These are phyloP conservation scores for Penicillium sumatraense DNA, from an alignment of 2,329 filamentous ascomycete genomes.

Conservation along the genomic window DNA sequence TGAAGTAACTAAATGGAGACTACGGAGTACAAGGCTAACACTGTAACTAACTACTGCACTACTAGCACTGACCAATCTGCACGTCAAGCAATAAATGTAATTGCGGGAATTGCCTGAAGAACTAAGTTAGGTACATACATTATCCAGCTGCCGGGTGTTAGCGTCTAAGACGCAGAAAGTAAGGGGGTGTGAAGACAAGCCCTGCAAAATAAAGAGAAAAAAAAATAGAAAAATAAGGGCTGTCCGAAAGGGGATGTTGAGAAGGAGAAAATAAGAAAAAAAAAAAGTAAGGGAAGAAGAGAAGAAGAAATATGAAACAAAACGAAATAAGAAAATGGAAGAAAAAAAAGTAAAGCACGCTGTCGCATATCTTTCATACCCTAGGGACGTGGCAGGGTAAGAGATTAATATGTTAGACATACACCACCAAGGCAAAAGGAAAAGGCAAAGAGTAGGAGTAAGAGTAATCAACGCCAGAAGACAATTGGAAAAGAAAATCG, in stretches of 20 bases:
- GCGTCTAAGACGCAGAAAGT: conserved; percentile 31
- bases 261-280: conserved; percentile 20
- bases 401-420: conserved; percentile 31
- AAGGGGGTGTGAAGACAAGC: conserved; percentile 16
- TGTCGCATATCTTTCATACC: conserved; percentile 35
- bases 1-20: background rate
- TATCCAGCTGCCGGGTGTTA: conserved; percentile 36
- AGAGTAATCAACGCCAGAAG: conserved; percentile 37
- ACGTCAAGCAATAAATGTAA: conserved; percentile 13
- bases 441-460: conserved; percentile 13
- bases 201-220: conserved; percentile 14
- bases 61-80: no score
- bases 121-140: conserved; percentile 45
- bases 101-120: conserved; percentile 24
- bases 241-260: conserved; percentile 17
- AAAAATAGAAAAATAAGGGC: conserved; percentile 19
- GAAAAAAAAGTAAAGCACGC: conserved; percentile 13
- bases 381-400: conserved; percentile 48
- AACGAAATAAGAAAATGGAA: no score
- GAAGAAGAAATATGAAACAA: background rate
- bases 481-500: conserved; percentile 25
- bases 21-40: no score
- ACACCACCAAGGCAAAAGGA: conserved; percentile 25
- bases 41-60: no score
- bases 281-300: no score